Evolutionary conservation across 2,329 filamentous ascomycete genomes (phyloP).

Genomic region (Huntiella savannae): DNA sequence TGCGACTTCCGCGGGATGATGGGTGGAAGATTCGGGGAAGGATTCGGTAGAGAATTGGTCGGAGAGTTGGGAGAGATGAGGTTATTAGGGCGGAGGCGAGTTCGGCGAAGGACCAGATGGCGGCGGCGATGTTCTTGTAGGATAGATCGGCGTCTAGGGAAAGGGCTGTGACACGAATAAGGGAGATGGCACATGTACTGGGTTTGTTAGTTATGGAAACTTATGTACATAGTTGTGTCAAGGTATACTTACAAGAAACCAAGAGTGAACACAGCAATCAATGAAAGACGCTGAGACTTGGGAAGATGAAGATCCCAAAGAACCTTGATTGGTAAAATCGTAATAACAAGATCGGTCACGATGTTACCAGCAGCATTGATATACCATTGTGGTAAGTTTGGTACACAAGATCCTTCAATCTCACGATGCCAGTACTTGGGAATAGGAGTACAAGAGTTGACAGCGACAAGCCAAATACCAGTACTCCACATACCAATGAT

Average conservation of each 20-base stretch:
- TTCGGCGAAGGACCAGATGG: conserved; percentile 15
- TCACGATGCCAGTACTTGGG: conserved; percentile 11
- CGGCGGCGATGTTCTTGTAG: conserved; percentile 16
- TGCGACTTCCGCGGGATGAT: conserved; percentile 1
- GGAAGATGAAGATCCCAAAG: conserved; percentile 12
- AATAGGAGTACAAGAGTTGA: conserved; percentile 12
- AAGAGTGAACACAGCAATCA: conserved; percentile 13
- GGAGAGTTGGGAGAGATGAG: conserved; percentile 15
- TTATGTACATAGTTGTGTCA: neutral
- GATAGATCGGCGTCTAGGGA: conserved; percentile 13
- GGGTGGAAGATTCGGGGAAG: conserved; percentile 14
- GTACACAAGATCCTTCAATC: conserved; percentile 11
- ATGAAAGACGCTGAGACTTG: conserved; percentile 12
- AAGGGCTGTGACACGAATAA: conserved; percentile 14
- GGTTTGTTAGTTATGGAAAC: neutral
- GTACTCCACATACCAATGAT: conserved; percentile 11
- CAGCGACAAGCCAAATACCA: conserved; percentile 8
- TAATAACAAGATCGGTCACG: conserved; percentile 11
- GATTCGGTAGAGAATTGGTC: conserved; percentile 15
- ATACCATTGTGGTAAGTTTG: conserved; percentile 13
- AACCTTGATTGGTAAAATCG: conserved; percentile 12
- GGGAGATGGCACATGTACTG: conserved; percentile 15
- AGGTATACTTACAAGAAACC: conserved; percentile 13
- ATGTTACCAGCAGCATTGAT: conserved; percentile 14
- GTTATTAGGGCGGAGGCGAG: conserved; percentile 14